Base-by-base conservation (phyloP, 345 rosid genomes). In the Ricinus communis region DNA sequence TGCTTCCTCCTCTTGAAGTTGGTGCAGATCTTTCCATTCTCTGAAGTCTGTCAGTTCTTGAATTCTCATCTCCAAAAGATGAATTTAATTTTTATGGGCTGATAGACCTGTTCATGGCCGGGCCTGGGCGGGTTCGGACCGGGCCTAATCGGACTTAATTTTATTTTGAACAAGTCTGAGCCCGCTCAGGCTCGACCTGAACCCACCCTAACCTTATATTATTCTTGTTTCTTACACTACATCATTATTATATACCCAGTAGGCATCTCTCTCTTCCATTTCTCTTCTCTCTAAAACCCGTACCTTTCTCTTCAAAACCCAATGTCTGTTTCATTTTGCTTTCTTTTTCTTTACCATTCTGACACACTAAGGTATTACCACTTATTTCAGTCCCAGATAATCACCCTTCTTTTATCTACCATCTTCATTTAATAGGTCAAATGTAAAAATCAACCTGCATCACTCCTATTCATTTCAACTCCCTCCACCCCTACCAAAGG, bases 361-460 rank as follows among this genome's bases (percentile, higher is more conserved):
- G 84, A 83, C 87, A 76, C 80, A 61, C 56, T 51, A 43, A 75
- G 68, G 75, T 67, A 65, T 78, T 62, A 59, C 77, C 81, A 73
- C 77, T 67, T 79, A 79, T 69, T 83, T 79, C 75, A 73, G 80
- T 76, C 82, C 84, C 83, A 84, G 69, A 79, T 77, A 72, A 71
- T 45, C 66, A 71, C 66, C 69, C 51, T 67, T 45, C 14, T 56
- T 13, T 56, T 56, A 11, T 55, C 24, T 58, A 72, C 76, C 75
- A 61, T 73, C 79, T 72, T 66, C 63, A 66, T 83, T 78, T 78
- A 78, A 55, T 78, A 70, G 56, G 59, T 65, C 46, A 55, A 74
- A 62, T 22, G 36, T 62, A 19, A 45, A 46, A 21, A 46, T 58
- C 68, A 46, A 49, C 53, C 59, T 49, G 54, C 71, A 67, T 60